Base-by-base conservation (phyloP, 2,329 filamentous ascomycete genomes). In the Aspergillus sergii region DNA sequence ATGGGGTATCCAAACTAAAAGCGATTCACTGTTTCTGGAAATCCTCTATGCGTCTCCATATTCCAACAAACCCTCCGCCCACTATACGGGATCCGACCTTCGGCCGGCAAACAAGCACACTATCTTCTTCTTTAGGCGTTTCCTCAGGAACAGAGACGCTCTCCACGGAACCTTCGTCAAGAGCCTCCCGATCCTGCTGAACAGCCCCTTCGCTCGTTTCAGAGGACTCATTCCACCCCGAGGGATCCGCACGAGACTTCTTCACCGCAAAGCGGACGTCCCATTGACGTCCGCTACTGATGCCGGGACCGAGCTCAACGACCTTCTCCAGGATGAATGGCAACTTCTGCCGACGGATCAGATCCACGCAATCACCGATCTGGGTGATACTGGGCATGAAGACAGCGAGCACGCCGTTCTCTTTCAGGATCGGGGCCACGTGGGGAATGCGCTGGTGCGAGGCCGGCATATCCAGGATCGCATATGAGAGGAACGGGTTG, bases 361-460 rank as follows among this genome's bases (percentile, higher is more conserved):
- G 75, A 53, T 84, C 78, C 32, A 89, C 80, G 63, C 89, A 91
- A 6, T 88, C 84, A 46, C 84, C 87, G 60, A 94, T 90, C 75
- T 94, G 92, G 11, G 91, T 93, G 63, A 95, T 88, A 69, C 88
- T 92, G 0, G 92, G 92, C 67, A 88, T 88, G 78, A 93, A 95
- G 1, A 93, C 83, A 16, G 90, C 81, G 36, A 94, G 79, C 10
- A 86, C 80, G 0, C 88, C 91, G 70, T 91, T 86, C 1, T 85
- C 82, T 45, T 85, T 85, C 59, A 95, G 77, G 16, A 88, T 86
- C 1, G 76, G 76, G 0, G 78, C 74, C 23, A 83, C 78, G 66
- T 82, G 78, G 1, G 79, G 72, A 45, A 84, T 80, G 51, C 79
- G 82, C 12, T 74, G 67, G 58, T 91, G 81, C 2, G 89, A 84